phyloP scores from a whole-genome alignment of 345 rosid species.

The Laguncularia racemosa region DNA sequence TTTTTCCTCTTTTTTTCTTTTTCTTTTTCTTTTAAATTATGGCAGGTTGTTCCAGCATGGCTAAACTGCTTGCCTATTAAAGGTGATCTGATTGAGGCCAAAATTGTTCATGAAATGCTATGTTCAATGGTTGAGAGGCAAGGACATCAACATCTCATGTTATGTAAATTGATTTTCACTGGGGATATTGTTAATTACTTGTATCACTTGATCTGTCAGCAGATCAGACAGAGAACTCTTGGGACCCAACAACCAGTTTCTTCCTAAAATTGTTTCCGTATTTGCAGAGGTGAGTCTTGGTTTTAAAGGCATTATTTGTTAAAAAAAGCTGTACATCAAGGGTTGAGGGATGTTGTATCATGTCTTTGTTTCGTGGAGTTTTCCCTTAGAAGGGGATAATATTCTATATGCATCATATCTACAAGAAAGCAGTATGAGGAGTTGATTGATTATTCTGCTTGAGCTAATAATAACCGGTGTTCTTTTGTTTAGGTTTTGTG shows the following conservation, averaged over 20 bases:
- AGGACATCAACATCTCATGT: background rate
- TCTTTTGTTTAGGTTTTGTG: slow-evolving; percentile 56
- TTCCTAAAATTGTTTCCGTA: slow-evolving; percentile 79
- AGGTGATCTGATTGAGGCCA: slow-evolving; percentile 96
- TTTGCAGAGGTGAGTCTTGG: slow-evolving; percentile 65
- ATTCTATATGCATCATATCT: too few relatives aligned
- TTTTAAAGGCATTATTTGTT: background rate
- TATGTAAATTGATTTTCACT: too few relatives aligned
- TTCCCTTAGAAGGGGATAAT: background rate
- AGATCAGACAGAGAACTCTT: slow-evolving; percentile 83
- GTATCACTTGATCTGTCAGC: slow-evolving; percentile 12
- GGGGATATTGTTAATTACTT: too few relatives aligned
- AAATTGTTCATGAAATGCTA: slow-evolving; percentile 93
- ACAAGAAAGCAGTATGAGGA: too few relatives aligned
- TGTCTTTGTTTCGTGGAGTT: background rate
- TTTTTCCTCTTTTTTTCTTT: too few relatives aligned
- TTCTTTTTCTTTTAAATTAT: background rate
- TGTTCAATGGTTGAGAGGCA: slow-evolving; percentile 97
- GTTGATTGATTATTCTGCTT: background rate
- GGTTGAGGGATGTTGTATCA: too few relatives aligned
- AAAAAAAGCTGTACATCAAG: too few relatives aligned
- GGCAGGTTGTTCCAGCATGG: slow-evolving; percentile 96
- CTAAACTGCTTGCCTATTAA: slow-evolving; percentile 90
- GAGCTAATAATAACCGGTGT: background rate
- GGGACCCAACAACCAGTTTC: slow-evolving; percentile 84